Evolutionary conservation across 2,329 filamentous ascomycete species (phyloP).

Genomic region (Exophiala bonariae): DNA sequence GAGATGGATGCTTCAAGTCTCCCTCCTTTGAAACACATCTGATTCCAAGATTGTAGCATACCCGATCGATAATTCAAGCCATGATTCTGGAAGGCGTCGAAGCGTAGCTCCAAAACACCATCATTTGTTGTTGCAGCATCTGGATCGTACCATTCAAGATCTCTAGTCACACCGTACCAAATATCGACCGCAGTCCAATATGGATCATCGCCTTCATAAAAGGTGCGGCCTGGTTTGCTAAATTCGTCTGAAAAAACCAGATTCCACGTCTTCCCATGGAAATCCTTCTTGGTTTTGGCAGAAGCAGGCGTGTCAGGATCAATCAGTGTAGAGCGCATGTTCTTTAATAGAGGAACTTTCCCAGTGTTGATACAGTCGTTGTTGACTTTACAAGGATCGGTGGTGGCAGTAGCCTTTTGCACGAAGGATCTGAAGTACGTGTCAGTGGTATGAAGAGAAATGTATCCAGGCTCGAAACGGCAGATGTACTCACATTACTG

Average conservation of each 20-base stretch:
- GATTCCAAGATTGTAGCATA: slow-evolving; percentile 76
- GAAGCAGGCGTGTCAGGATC: slow-evolving; percentile 66
- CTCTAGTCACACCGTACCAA: slow-evolving; percentile 71
- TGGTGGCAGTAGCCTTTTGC: slow-evolving; percentile 40
- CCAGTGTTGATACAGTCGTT: slow-evolving; percentile 53
- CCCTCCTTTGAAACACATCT: slow-evolving; percentile 71
- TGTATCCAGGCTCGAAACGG: background rate
- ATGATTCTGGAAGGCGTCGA: slow-evolving; percentile 66
- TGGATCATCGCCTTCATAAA: slow-evolving; percentile 70
- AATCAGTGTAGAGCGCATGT: slow-evolving; percentile 61
- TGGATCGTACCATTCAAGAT: slow-evolving; percentile 72
- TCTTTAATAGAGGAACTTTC: slow-evolving; percentile 55
- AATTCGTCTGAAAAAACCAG: slow-evolving; percentile 75
- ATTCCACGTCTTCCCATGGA: slow-evolving; percentile 61
- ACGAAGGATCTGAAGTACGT: slow-evolving; percentile 55
- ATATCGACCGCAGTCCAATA: slow-evolving; percentile 68
- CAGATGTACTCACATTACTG: slow-evolving; percentile 59
- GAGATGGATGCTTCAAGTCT: slow-evolving; percentile 70
- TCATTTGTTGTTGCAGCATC: slow-evolving; percentile 64
- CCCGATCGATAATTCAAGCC: slow-evolving; percentile 67
- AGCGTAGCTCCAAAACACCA: slow-evolving; percentile 63
- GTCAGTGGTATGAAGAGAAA: slow-evolving; percentile 29
- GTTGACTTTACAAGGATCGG: slow-evolving; percentile 37
- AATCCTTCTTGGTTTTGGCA: slow-evolving; percentile 56
- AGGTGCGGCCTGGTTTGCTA: slow-evolving; percentile 65